phyloP scores from a whole-genome alignment of 441 rosid species.

The Flueggea neowawraea region DNA sequence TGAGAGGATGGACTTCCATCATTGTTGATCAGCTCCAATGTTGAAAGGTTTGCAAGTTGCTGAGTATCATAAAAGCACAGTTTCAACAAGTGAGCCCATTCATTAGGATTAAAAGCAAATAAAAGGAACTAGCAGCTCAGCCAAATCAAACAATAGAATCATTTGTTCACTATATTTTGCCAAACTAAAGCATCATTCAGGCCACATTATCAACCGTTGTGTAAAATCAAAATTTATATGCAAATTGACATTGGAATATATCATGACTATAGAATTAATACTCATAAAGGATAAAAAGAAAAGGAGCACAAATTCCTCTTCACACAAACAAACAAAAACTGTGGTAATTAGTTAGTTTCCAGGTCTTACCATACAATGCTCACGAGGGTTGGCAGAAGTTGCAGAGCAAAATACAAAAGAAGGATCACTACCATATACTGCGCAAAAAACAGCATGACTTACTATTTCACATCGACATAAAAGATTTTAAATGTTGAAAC shows the following conservation, averaged over 20 bases:
- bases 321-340: not conserved
- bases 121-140: not conserved
- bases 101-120: not conserved
- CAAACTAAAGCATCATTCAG: too few species aligned
- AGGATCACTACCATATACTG: slow-evolving; percentile 86
- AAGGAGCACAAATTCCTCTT: not conserved
- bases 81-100: slow-evolving; percentile 7
- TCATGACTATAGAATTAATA: too few species aligned
- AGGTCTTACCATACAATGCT: slow-evolving; percentile 87
- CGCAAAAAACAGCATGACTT: slow-evolving; percentile 15
- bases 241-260: too few species aligned
- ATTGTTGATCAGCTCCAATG: slow-evolving; percentile 69
- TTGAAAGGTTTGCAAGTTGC: slow-evolving; percentile 91
- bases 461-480: slow-evolving; percentile 13
- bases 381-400: slow-evolving; percentile 92
- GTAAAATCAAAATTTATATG: too few species aligned
- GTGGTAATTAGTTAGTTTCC: slow-evolving; percentile 6
- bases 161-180: too few species aligned
- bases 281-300: not conserved
- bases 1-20: slow-evolving; percentile 92
- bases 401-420: slow-evolving; percentile 89
- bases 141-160: too few species aligned
- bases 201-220: too few species aligned
- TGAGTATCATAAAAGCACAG: slow-evolving; percentile 29
- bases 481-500: not conserved